These are phyloP conservation scores for Debaryomyces robertsiae DNA, from an alignment of 1,139 yeast species.

Conservation along the genomic window DNA sequence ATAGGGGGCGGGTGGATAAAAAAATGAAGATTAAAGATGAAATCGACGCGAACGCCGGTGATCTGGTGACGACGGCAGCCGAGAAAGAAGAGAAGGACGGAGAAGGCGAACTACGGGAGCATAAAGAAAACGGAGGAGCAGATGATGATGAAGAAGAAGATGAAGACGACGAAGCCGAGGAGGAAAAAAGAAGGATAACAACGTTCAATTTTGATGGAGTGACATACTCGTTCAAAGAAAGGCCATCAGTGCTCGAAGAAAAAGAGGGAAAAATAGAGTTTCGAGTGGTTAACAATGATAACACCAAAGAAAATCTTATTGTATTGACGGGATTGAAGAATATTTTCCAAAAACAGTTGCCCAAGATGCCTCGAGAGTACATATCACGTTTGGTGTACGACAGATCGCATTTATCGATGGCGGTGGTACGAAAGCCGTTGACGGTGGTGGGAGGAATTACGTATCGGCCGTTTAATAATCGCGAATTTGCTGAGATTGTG, in stretches of 20 bases:
- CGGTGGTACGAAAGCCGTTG: constrained; percentile 88
- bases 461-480: constrained; percentile 85
- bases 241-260: constrained; percentile 68
- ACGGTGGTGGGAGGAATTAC: constrained; percentile 98
- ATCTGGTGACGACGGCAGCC: constrained; percentile 16
- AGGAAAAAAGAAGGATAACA: constrained; percentile 54
- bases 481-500: constrained; percentile 96
- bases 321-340: constrained; percentile 93
- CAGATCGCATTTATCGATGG: constrained; percentile 91
- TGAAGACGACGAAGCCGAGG: constrained; percentile 53
- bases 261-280: constrained; percentile 12
- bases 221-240: constrained; percentile 82
- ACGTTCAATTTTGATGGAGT: constrained; percentile 66
- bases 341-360: constrained; percentile 94
- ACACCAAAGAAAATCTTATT: constrained; percentile 82
- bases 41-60: constrained; percentile 15
- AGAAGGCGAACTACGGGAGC: constrained; percentile 18
- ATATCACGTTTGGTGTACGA: constrained; percentile 94
- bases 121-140: constrained; percentile 22
- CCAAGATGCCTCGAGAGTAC: constrained; percentile 98
- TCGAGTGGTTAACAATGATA: constrained; percentile 78
- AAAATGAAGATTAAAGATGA: constrained; percentile 25
- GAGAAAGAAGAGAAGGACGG: constrained; percentile 17
- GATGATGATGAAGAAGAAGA: constrained; percentile 39
- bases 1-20: constrained; percentile 41